These are phyloP conservation scores for Aegle marmelos DNA, from an alignment of 345 rosid genomes.

Conservation along the genomic window DNA sequence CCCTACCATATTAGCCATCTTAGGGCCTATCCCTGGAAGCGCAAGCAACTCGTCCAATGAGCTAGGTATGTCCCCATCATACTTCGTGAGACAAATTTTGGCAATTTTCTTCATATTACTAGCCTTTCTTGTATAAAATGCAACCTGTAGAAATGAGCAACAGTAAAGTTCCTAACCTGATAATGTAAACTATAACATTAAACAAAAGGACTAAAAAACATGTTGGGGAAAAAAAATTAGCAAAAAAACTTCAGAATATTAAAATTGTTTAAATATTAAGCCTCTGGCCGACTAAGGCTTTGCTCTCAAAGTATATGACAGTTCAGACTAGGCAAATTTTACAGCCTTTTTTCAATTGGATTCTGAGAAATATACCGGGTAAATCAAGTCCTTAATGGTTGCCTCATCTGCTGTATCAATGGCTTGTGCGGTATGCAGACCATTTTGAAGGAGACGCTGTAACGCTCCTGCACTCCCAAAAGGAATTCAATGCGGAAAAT, in stretches of 20 bases:
- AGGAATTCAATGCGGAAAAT: background rate
- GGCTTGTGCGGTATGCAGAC: slow-evolving; percentile 76
- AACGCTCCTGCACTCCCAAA: slow-evolving; percentile 63
- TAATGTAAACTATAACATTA: background rate
- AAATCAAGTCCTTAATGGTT: slow-evolving; percentile 71
- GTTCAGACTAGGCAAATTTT: slow-evolving; percentile 1
- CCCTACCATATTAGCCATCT: slow-evolving; percentile 59
- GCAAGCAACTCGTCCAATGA: slow-evolving; percentile 76
- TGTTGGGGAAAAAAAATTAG: background rate
- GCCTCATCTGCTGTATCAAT: slow-evolving; percentile 80
- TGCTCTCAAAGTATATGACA: background rate
- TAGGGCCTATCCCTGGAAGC: slow-evolving; percentile 97
- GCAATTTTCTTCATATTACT: slow-evolving; percentile 86
- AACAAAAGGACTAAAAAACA: background rate
- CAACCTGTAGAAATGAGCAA: slow-evolving; percentile 50
- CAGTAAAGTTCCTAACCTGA: background rate
- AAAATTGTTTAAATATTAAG: background rate
- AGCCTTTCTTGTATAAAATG: slow-evolving; percentile 89
- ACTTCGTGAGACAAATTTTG: slow-evolving; percentile 64
- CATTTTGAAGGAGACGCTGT: slow-evolving; percentile 65
- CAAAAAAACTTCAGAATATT: background rate
- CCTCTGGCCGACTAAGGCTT: no score
- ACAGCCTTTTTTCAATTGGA: slow-evolving; percentile 8
- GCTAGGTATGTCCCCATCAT: slow-evolving; percentile 83
- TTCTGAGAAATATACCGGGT: slow-evolving; percentile 51